Evolutionary conservation across 305 asterid species (phyloP).

Genomic region (Fraxinus platypoda): DNA sequence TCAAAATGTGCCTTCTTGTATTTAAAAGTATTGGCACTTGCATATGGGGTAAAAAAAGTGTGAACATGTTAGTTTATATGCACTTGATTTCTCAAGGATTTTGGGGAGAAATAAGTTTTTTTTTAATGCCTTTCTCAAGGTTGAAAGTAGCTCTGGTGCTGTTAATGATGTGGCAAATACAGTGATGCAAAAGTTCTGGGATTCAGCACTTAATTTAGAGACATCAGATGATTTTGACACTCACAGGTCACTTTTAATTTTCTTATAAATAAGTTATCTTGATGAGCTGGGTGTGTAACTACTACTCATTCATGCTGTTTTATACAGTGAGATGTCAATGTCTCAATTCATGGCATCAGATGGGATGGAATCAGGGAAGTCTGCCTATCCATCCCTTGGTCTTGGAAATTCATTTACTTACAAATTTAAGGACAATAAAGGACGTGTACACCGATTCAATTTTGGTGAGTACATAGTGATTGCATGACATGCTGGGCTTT

Average conservation of each 20-base stretch:
- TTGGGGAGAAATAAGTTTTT: conserved; percentile 15
- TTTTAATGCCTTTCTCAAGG: conserved; percentile 42
- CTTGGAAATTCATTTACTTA: conserved; percentile 76
- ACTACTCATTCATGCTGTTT: conserved; percentile 22
- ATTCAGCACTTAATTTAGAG: conserved; percentile 84
- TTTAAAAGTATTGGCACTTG: neutral
- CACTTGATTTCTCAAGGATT: conserved; percentile 13
- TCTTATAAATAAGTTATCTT: conserved; percentile 7
- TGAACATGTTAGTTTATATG: conserved; percentile 3
- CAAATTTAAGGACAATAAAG: conserved; percentile 74
- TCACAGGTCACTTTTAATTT: conserved; percentile 50
- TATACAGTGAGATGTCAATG: conserved; percentile 78
- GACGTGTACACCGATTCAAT: conserved; percentile 77
- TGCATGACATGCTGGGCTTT: neutral
- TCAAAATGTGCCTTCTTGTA: neutral
- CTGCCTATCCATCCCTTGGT: conserved; percentile 72
- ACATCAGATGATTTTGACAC: conserved; percentile 83
- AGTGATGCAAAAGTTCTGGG: conserved; percentile 98
- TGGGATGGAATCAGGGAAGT: conserved; percentile 52
- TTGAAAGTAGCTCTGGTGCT: conserved; percentile 71
- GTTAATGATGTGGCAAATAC: conserved; percentile 75
- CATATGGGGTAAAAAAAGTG: conserved; percentile 2
- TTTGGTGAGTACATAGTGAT: conserved; percentile 50
- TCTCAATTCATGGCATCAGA: conserved; percentile 65
- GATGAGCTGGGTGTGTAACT: neutral